Conservation (phyloP, 345 rosid species). For the Boechera retrofracta region DNA sequence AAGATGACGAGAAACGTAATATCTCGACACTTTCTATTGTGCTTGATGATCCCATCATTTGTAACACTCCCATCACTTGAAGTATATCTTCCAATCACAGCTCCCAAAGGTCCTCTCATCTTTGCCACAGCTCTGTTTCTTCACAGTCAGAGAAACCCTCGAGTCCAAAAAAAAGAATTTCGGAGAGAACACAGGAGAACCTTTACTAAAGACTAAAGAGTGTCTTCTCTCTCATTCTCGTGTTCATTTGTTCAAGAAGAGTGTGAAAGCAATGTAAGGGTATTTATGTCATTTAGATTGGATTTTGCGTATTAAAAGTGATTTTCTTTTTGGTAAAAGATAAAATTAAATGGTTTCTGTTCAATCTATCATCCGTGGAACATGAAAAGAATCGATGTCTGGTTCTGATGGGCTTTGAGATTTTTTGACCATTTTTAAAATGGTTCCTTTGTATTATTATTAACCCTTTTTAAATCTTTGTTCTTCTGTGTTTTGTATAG, state of each 20-base stretch:
- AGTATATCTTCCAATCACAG: conserved; percentile 89
- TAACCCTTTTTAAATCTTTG: conserved; percentile 16
- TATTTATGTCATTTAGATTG: conserved; percentile 19
- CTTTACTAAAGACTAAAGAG: conserved; percentile 13
- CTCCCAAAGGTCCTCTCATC: conserved; percentile 69
- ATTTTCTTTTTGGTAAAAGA: conserved; percentile 29
- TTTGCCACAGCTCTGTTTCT: conserved; percentile 23
- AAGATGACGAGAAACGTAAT: conserved; percentile 78
- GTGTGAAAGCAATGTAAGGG: conserved; percentile 43
- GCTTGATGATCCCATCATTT: conserved; percentile 86
- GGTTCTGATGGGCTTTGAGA: conserved; percentile 36
- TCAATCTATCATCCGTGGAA: conserved; percentile 43
- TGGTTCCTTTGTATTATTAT: not conserved
- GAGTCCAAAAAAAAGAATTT: conserved; percentile 20
- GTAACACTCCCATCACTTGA: conserved; percentile 83
- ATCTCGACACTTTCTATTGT: conserved; percentile 94
- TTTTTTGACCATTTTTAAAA: conserved; percentile 12
- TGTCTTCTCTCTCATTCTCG: conserved; percentile 13
- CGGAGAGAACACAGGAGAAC: conserved; percentile 31
- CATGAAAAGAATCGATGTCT: conserved; percentile 43
- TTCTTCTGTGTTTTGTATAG: conserved; percentile 20
- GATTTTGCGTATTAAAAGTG: conserved; percentile 20
- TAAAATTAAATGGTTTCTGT: conserved; percentile 25
- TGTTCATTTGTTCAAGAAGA: conserved; percentile 37
- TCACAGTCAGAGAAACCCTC: conserved; percentile 37